Percentiles rank a stretch among this genome's conserved stretches.
These are phyloP conservation scores for Thalia dealbata DNA, from an alignment of 176 grass and related monocot species.

Conservation along the genomic window DNA sequence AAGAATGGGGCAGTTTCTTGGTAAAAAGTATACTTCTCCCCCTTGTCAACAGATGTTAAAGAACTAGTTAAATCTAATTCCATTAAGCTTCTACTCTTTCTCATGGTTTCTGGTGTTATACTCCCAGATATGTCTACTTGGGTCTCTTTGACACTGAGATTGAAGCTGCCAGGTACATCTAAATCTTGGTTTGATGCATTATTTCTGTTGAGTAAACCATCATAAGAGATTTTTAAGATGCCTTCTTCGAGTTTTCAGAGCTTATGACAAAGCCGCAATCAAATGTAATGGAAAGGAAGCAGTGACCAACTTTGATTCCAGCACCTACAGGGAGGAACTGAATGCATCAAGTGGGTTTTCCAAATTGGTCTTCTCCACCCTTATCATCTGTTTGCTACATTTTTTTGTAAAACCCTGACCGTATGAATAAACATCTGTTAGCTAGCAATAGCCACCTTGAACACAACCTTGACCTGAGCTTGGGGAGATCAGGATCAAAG, in stretches of 20 bases:
- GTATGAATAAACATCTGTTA: background rate
- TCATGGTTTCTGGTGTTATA: background rate
- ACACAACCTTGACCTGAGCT: conserved; percentile 17
- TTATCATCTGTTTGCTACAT: background rate
- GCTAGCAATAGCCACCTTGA: conserved; percentile 8
- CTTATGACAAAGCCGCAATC: conserved; percentile 17
- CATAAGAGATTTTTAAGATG: background rate
- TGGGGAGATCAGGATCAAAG: conserved; percentile 2
- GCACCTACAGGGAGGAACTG: background rate
- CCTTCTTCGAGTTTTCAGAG: background rate
- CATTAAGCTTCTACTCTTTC: background rate
- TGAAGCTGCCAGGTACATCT: conserved; percentile 2
- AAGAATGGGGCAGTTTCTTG: conserved; percentile 19
- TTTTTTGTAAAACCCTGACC: background rate
- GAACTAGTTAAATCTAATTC: too few species aligned
- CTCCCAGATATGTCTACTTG: conserved; percentile 8
- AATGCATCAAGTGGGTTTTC: background rate
- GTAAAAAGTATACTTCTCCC: conserved; percentile 13
- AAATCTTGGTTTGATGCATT: background rate
- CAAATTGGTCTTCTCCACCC: background rate
- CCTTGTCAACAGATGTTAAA: background rate
- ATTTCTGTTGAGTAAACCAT: background rate
- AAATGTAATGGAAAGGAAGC: conserved; percentile 17
- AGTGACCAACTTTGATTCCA: conserved; percentile 11
- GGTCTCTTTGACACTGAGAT: conserved; percentile 17